Conservation (phyloP, 139 green algal genomes). For the Zygnema circumcarinatum region DNA sequence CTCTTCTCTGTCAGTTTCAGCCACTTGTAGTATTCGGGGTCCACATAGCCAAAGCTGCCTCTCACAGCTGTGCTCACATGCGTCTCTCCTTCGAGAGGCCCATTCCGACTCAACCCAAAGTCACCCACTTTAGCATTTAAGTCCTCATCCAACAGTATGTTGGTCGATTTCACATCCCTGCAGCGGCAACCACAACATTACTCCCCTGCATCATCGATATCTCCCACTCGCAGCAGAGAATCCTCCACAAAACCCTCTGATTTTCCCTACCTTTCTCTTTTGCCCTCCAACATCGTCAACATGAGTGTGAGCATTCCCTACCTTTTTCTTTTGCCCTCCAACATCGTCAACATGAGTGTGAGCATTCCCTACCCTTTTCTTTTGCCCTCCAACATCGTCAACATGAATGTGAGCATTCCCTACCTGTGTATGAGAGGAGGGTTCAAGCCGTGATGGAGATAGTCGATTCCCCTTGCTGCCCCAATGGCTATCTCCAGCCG, state of each 20-base stretch:
- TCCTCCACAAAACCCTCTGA: neutral
- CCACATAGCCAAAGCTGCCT: conserved; percentile 55
- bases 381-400: too few relatives aligned
- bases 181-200: neutral
- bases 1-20: conserved; percentile 52
- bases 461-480: conserved; percentile 39
- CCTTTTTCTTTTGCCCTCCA: too few relatives aligned
- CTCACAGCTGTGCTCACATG: conserved; percentile 48
- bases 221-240: neutral
- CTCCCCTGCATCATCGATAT: neutral
- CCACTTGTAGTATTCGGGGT: conserved; percentile 55
- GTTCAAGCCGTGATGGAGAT: conserved; percentile 22
- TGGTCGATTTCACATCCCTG: conserved; percentile 63
- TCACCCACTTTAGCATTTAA: conserved; percentile 59
- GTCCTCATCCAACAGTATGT: conserved; percentile 61
- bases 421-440: conserved; percentile 40
- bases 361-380: too few relatives aligned
- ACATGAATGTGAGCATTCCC: too few relatives aligned
- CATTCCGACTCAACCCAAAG: conserved; percentile 53
- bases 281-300: too few relatives aligned
- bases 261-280: too few relatives aligned
- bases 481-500: conserved; percentile 50
- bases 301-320: too few relatives aligned
- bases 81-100: conserved; percentile 19
- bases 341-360: too few relatives aligned